Percentiles rank a stretch among this genome's conserved stretches.
phyloP scores from a whole-genome alignment of 78 protist genomes.

The Isochrysis galbana region DNA sequence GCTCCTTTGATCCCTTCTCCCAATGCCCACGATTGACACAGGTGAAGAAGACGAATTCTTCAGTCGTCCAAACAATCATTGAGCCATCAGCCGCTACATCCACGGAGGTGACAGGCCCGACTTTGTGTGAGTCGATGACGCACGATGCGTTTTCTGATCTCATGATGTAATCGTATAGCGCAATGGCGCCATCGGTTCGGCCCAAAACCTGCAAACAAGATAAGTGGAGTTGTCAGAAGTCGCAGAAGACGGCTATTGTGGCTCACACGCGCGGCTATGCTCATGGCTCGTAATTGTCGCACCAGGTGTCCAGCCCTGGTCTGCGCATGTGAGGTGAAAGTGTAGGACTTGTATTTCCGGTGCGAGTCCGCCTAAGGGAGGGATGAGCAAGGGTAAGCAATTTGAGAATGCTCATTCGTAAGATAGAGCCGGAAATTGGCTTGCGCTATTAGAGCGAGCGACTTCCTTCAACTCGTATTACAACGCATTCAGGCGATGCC shows the following conservation, averaged over 20 bases:
- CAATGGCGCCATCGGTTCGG: conserved; percentile 15
- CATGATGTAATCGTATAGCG: conserved; percentile 12
- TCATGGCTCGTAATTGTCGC: too few species aligned
- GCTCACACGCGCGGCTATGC: too few species aligned
- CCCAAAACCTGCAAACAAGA: too few species aligned
- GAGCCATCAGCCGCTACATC: not conserved
- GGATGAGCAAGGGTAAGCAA: too few species aligned
- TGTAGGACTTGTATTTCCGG: conserved; percentile 29
- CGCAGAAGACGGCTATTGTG: too few species aligned
- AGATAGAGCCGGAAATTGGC: too few species aligned
- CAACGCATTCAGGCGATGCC: too few species aligned
- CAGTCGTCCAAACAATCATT: not conserved
- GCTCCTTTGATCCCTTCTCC: not conserved
- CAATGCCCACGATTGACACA: not conserved
- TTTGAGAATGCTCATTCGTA: too few species aligned
- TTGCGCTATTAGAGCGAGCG: too few species aligned
- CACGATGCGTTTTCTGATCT: not conserved
- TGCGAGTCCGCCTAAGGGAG: not conserved
- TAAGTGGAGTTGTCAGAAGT: too few species aligned
- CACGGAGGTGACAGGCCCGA: not conserved
- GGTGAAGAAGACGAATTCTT: not conserved
- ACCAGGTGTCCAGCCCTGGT: conserved; percentile 3
- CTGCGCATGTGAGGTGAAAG: conserved; percentile 20
- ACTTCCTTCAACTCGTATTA: too few species aligned
- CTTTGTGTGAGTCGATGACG: not conserved